A percentile compares a stretch with the other conserved stretches of the same genome.
These are phyloP conservation scores for Kuraishia borneana DNA, from an alignment of 805 yeast species.

Conservation along the genomic window DNA sequence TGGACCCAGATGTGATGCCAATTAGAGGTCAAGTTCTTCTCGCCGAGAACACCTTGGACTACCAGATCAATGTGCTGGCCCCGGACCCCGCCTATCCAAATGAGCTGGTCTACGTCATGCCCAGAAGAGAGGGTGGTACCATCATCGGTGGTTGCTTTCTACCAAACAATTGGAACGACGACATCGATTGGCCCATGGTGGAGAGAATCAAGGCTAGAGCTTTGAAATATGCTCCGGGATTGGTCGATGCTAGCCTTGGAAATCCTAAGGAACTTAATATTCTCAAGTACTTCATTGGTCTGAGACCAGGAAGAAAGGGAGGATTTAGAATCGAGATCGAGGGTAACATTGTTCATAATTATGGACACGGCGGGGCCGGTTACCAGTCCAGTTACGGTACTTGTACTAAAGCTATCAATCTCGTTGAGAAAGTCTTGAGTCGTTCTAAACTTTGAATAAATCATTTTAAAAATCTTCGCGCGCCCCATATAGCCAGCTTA, in stretches of 20 bases:
- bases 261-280: conserved; percentile 30
- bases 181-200: conserved; percentile 31
- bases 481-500: neutral
- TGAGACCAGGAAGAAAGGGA: conserved; percentile 54
- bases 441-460: neutral
- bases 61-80: conserved; percentile 21
- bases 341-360: conserved; percentile 40
- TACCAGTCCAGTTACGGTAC: conserved; percentile 35
- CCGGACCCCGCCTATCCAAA: conserved; percentile 17
- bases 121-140: conserved; percentile 66
- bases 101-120: conserved; percentile 50
- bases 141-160: conserved; percentile 47
- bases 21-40: conserved; percentile 52
- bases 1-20: conserved; percentile 32
- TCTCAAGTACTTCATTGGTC: conserved; percentile 44
- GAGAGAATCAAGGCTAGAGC: conserved; percentile 38
- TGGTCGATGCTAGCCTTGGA: conserved; percentile 18
- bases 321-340: conserved; percentile 45
- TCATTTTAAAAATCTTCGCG: conserved; percentile 3
- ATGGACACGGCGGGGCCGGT: conserved; percentile 72
- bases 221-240: conserved; percentile 24
- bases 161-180: conserved; percentile 7
- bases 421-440: conserved; percentile 17
- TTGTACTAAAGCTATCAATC: conserved; percentile 19
- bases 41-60: conserved; percentile 30